These are phyloP conservation scores for Xylaria castorea DNA, from an alignment of 495 filamentous ascomycete genomes.

Conservation along the genomic window DNA sequence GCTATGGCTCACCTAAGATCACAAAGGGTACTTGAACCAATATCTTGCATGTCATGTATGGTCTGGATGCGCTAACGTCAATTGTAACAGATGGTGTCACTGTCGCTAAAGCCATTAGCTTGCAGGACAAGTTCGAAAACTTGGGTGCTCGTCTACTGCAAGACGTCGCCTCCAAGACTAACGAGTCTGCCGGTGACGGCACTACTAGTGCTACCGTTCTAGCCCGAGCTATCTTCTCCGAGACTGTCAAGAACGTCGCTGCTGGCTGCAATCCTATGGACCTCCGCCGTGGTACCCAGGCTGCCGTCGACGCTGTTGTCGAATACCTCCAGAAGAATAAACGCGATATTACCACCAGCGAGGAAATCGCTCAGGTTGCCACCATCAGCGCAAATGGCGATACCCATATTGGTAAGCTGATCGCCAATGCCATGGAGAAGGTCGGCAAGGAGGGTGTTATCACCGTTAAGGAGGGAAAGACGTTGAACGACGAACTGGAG, in stretches of 20 bases:
- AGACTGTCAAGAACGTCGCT: slow-evolving; percentile 99
- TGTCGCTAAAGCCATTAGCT: slow-evolving; percentile 86
- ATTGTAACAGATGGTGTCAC: slow-evolving; percentile 81
- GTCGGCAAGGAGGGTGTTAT: slow-evolving; percentile 99
- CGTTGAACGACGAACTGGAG: slow-evolving; percentile 95
- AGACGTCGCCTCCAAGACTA: slow-evolving; percentile 98
- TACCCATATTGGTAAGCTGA: slow-evolving; percentile 91
- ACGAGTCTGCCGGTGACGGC: slow-evolving; percentile 97
- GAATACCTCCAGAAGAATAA: slow-evolving; percentile 92
- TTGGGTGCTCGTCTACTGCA: slow-evolving; percentile 94
- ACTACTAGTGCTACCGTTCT: slow-evolving; percentile 98
- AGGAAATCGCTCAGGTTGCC: slow-evolving; percentile 96
- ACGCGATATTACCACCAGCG: slow-evolving; percentile 95
- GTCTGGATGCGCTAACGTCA: slow-evolving; percentile 31
- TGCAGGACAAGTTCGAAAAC: slow-evolving; percentile 99
- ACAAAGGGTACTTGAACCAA: slow-evolving; percentile 80
- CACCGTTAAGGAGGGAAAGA: slow-evolving; percentile 99
- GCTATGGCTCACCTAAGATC: slow-evolving; percentile 98
- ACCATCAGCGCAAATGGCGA: slow-evolving; percentile 98
- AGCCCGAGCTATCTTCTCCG: slow-evolving; percentile 97
- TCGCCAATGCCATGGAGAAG: slow-evolving; percentile 99
- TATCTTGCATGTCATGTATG: slow-evolving; percentile 3
- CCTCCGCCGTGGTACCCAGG: slow-evolving; percentile 93
- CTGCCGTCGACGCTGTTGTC: slow-evolving; percentile 92
- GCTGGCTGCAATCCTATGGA: slow-evolving; percentile 99